Evolutionary conservation across 148 eudicot genomes (phyloP).

Genomic region (Silene conica): DNA sequence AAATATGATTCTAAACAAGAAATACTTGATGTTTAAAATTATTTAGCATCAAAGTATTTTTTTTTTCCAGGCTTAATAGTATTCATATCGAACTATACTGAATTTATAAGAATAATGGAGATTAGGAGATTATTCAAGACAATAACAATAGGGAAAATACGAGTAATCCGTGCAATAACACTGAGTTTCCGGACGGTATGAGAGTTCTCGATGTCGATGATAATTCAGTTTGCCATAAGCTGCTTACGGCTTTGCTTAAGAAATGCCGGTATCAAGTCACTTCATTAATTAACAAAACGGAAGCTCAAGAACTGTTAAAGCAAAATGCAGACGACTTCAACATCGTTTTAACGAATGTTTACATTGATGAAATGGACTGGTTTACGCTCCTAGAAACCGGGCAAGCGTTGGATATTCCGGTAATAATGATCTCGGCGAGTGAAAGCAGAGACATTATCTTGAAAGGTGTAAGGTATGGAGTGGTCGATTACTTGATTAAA

Average conservation of each 20-base stretch:
- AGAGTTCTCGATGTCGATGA: conserved; percentile 43
- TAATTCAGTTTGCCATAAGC: conserved; percentile 18
- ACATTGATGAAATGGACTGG: conserved; percentile 27
- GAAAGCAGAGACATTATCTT: conserved; percentile 8
- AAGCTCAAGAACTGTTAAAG: conserved; percentile 29
- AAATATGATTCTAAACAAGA: not conserved
- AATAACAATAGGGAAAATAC: not conserved
- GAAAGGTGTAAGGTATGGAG: conserved; percentile 26
- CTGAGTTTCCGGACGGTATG: conserved; percentile 26
- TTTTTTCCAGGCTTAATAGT: too few relatives aligned
- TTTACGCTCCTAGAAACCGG: conserved; percentile 27
- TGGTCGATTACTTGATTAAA: conserved; percentile 21
- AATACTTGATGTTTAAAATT: too few relatives aligned
- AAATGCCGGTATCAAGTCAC: conserved; percentile 36
- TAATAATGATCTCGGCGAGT: conserved; percentile 25
- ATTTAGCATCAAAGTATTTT: not conserved
- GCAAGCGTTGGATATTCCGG: conserved; percentile 25
- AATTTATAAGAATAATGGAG: not conserved
- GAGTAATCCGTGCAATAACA: not conserved
- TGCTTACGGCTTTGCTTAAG: conserved; percentile 16
- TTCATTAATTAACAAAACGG: conserved; percentile 14
- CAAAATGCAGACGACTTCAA: conserved; percentile 27
- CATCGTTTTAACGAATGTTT: conserved; percentile 34
- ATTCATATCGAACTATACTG: not conserved
- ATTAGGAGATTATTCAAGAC: not conserved